Evolutionary conservation across 176 grass and related monocot genomes (phyloP).

Genomic region (Musa acuminata): DNA sequence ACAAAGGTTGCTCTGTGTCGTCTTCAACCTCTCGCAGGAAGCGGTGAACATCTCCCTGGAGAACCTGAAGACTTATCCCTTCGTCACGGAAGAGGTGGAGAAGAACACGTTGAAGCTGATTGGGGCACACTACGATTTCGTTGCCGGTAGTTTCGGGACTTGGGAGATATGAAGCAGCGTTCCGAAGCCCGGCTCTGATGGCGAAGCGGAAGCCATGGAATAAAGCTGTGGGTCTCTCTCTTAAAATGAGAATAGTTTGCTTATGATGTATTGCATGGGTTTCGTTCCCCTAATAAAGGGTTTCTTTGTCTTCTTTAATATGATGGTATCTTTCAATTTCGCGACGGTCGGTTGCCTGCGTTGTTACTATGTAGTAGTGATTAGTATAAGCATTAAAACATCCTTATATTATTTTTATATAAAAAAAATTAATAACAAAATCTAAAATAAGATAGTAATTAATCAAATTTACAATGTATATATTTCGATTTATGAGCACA

Average conservation of each 20-base stretch:
- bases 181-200: no score
- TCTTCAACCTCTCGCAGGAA: neutral
- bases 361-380: no score
- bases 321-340: no score
- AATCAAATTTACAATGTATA: no score
- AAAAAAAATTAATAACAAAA: no score
- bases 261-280: neutral
- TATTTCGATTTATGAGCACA: no score
- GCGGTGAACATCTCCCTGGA: conserved; percentile 17
- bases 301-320: no score
- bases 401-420: no score
- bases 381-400: no score
- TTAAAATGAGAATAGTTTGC: no score
- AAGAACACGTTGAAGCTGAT: neutral
- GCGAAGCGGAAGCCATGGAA: neutral
- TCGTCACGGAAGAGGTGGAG: conserved; percentile 4
- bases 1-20: neutral
- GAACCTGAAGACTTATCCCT: conserved; percentile 12
- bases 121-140: conserved; percentile 15
- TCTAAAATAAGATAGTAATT: no score
- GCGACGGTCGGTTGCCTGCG: no score
- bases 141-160: neutral
- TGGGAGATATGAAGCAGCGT: neutral
- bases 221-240: neutral
- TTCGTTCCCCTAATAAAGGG: neutral